Evolutionary conservation across 2,329 filamentous ascomycete species (phyloP).

Genomic region (Pseudopyrenochaeta lycopersici): DNA sequence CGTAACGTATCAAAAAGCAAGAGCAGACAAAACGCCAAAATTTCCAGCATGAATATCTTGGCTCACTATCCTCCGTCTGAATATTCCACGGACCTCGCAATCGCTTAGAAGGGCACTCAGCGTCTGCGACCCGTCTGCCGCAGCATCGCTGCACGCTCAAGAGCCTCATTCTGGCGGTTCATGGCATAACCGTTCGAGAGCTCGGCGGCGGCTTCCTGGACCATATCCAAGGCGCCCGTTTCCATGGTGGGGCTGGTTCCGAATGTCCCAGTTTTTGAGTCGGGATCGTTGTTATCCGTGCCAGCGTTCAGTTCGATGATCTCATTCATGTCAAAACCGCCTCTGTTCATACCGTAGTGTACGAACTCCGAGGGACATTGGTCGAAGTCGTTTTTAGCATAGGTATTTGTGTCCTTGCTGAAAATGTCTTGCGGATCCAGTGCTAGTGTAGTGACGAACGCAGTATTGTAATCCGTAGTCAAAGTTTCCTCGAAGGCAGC

Average conservation of each 20-base stretch:
- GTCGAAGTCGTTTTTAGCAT: not conserved
- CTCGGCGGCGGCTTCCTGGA: not conserved
- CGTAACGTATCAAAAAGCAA: too few relatives aligned
- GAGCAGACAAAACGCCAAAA: too few relatives aligned
- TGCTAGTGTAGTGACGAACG: too few relatives aligned
- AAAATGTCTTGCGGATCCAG: too few relatives aligned
- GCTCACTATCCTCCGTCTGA: not conserved
- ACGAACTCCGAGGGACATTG: not conserved
- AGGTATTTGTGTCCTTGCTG: not conserved
- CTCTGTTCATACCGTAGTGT: not conserved
- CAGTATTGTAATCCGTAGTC: too few relatives aligned
- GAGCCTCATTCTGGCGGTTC: slow-evolving; percentile 26
- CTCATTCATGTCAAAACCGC: not conserved
- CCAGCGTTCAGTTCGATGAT: not conserved
- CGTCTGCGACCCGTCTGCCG: slow-evolving; percentile 9
- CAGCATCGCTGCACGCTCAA: slow-evolving; percentile 20
- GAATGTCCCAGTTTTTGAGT: not conserved
- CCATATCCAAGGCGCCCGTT: not conserved
- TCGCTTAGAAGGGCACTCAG: too few relatives aligned
- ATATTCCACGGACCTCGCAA: not conserved
- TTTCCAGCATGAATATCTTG: too few relatives aligned
- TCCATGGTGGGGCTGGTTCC: not conserved
- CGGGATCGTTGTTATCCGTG: not conserved
- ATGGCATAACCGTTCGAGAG: slow-evolving; percentile 9
- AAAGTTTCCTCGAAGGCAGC: too few relatives aligned